phyloP scores from a whole-genome alignment of 768 basidiomycete genomes.

The Auricularia heimuer region DNA sequence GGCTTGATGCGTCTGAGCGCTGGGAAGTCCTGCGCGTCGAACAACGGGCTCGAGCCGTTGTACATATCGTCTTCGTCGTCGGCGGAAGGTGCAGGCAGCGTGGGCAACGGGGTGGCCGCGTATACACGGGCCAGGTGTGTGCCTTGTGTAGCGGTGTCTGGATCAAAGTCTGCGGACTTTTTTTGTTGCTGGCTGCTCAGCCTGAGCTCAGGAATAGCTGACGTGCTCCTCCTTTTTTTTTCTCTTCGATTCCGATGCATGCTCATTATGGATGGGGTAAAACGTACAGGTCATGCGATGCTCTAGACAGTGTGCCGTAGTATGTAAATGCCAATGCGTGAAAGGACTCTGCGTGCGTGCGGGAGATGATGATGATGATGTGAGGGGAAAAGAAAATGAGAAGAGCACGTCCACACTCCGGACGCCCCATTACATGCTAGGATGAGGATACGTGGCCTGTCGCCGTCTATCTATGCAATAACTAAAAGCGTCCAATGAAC shows the following conservation, averaged over 20 bases:
- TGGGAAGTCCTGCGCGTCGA: slow-evolving; percentile 57
- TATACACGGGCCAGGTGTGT: background rate
- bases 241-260: slow-evolving; percentile 2
- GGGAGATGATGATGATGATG: slow-evolving; percentile 2
- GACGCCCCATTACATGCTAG: background rate
- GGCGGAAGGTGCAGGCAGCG: background rate
- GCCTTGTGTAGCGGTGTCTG: background rate
- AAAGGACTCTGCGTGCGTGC: background rate
- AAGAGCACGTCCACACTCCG: background rate
- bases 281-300: background rate
- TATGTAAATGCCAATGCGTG: background rate
- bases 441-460: background rate
- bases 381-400: slow-evolving; percentile 2
- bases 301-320: background rate
- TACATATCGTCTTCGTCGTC: slow-evolving; percentile 6
- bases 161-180: background rate
- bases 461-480: background rate
- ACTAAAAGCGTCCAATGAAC: background rate
- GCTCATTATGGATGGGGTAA: slow-evolving; percentile 1
- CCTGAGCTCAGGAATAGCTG: too few relatives aligned
- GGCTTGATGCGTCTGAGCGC: slow-evolving; percentile 62
- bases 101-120: too few relatives aligned
- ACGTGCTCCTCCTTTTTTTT: background rate
- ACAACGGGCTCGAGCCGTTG: slow-evolving; percentile 38
- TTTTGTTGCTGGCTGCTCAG: background rate